Evolutionary conservation across 2,329 filamentous ascomycete genomes (phyloP).

Genomic region (Ophiostoma australiae): DNA sequence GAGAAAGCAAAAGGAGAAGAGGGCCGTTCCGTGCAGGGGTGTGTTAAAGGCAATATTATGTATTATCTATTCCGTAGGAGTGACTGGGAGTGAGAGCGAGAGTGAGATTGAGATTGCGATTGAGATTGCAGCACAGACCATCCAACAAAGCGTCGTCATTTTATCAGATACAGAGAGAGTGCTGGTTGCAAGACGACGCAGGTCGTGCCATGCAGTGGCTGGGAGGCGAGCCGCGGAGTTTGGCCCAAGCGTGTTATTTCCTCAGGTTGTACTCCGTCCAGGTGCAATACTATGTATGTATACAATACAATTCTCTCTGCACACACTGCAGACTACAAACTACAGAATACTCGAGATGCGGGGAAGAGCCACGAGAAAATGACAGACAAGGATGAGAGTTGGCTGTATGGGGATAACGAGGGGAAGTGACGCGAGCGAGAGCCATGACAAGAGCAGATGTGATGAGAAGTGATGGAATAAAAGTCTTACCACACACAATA

Average conservation of each 20-base stretch:
- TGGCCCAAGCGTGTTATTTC: no score
- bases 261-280: no score
- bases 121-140: slow-evolving; percentile 6
- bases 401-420: slow-evolving; percentile 6
- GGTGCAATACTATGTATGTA: no score
- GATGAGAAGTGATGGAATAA: not conserved
- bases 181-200: not conserved
- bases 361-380: slow-evolving; percentile 1
- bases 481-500: not conserved
- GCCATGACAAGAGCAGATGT: not conserved
- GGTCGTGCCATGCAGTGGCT: slow-evolving; percentile 2
- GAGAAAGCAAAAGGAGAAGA: slow-evolving; percentile 3
- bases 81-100: not conserved
- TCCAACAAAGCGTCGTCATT: not conserved
- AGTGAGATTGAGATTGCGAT: slow-evolving; percentile 1
- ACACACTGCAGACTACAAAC: not conserved
- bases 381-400: slow-evolving; percentile 1
- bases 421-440: not conserved
- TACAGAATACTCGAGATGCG: slow-evolving; percentile 3
- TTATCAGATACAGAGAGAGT: not conserved
- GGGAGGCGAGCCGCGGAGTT: not conserved
- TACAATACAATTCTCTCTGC: not conserved
- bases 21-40: slow-evolving; percentile 11
- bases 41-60: not conserved
- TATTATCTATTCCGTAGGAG: not conserved